These are phyloP conservation scores for Fraxinus sp. DNA, from an alignment of 305 asterid species.

Conservation along the genomic window DNA sequence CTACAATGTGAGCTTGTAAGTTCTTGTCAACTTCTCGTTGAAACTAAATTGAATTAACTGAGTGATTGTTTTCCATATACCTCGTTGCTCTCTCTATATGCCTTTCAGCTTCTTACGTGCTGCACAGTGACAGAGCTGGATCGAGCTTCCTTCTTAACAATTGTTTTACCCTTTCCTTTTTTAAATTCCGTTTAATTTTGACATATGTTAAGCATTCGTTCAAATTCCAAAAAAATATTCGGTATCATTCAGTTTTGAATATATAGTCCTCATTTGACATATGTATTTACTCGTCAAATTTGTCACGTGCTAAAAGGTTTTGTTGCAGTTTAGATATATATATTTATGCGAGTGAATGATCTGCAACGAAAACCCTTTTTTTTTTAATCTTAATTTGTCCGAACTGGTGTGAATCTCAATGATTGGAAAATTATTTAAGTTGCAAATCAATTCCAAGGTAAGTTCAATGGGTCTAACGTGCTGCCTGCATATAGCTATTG, in stretches of 20 bases:
- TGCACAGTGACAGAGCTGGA: not conserved
- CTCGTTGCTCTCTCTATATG: not conserved
- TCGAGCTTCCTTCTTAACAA: not conserved
- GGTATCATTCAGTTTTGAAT: not conserved
- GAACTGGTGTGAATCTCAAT: not conserved
- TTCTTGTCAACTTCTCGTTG: slow-evolving; percentile 23
- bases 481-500: not conserved
- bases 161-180: not conserved
- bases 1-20: slow-evolving; percentile 67
- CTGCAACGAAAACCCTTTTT: not conserved
- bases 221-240: not conserved
- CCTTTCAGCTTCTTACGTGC: not conserved
- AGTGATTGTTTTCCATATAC: not conserved
- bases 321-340: not conserved
- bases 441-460: not conserved
- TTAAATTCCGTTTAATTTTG: not conserved
- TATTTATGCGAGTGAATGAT: not conserved
- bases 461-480: not conserved
- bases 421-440: not conserved
- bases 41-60: not conserved
- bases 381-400: not conserved
- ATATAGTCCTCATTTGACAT: not conserved
- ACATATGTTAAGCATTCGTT: not conserved
- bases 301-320: not conserved
- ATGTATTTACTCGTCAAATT: not conserved